These are phyloP conservation scores for Chalciporus piperatus DNA, from an alignment of 768 basidiomycete genomes.

Conservation along the genomic window DNA sequence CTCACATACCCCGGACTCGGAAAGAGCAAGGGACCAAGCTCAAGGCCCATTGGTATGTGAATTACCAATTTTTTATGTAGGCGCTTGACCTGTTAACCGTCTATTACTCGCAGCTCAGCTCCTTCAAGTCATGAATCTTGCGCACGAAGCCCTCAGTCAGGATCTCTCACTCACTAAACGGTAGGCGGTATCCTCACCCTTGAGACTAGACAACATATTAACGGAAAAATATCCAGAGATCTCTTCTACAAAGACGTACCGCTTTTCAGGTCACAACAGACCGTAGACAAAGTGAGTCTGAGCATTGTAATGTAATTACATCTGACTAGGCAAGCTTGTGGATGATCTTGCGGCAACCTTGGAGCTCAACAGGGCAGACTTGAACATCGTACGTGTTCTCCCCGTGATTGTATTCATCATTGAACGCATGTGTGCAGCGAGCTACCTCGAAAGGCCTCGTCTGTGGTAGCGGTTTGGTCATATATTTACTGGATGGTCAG, in stretches of 20 bases:
- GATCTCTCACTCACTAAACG: conserved; percentile 63
- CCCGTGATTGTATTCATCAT: conserved; percentile 1
- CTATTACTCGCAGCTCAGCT: conserved; percentile 53
- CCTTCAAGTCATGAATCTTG: conserved; percentile 60
- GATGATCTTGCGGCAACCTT: conserved; percentile 90
- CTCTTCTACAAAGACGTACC: conserved; percentile 83
- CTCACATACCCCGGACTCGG: conserved; percentile 41
- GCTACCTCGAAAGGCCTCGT: conserved; percentile 89
- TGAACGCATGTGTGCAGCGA: conserved; percentile 46
- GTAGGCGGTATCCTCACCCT: conserved; percentile 29
- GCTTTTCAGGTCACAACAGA: conserved; percentile 74
- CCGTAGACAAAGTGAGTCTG: conserved; percentile 66
- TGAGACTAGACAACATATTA: conserved; percentile 9
- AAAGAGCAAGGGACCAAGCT: conserved; percentile 34
- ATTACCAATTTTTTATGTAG: neutral
- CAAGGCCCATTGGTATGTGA: conserved; percentile 40
- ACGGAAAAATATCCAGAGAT: conserved; percentile 50
- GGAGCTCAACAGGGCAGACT: conserved; percentile 63
- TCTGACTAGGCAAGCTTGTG: conserved; percentile 56
- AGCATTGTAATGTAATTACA: neutral
- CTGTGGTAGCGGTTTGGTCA: conserved; percentile 59
- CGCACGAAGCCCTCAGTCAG: conserved; percentile 62
- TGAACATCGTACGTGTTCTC: conserved; percentile 61
- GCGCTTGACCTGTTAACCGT: neutral
- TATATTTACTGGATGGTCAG: conserved; percentile 59